Base-by-base conservation (phyloP, 306 rosid genomes). In the Chamaecrista fasciculata region DNA sequence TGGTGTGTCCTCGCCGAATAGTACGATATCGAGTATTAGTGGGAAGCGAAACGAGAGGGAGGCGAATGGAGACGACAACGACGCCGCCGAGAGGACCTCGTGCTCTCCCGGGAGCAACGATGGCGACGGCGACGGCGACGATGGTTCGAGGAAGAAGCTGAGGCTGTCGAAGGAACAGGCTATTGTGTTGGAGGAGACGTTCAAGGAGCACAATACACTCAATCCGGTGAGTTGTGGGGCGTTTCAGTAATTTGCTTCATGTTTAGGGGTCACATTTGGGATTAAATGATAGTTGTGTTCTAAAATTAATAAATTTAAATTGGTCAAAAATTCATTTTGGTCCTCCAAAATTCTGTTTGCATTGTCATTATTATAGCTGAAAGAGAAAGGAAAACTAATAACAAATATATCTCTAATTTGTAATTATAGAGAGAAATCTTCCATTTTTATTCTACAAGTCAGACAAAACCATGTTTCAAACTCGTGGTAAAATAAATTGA, bases 11-110 rank as follows among this genome's bases (percentile, higher is more conserved):
- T 91, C 99, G 1, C 97, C 97, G 52, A 94, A 94, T 70, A 94
- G 97, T 78, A 91, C 99, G 1, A 48, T 94, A 14, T 94, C 97
- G 19, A 91, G 96, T 58, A 66, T 85, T 28, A 88, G 92, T 24
- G 97, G 99, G 51, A 94, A 94, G 72, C 70, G 96, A 47, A 72
- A 95, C 43, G 96, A 90, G 68, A 86, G 96, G 52, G 96, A 89
- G 21, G 73, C 75, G 0, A 82, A 44, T 9, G 91, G 81, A 11
- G 97, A 82, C 1, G 96, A 90, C 33, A 79, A 67, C 37, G 95
- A 86, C 11, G 91, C 73, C 14, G 91, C 75, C 0, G 94, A 86
- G 81, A 84, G 97, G 40, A 76, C 73, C 0, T 91, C 97, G 1
- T 80, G 89, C 69, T 87, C 96, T 4, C 82, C 66, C 0, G 95